A percentile compares a stretch with the other conserved stretches of the same genome.
Conservation (phyloP, 345 rosid species). For the Melaleuca alternifolia region DNA sequence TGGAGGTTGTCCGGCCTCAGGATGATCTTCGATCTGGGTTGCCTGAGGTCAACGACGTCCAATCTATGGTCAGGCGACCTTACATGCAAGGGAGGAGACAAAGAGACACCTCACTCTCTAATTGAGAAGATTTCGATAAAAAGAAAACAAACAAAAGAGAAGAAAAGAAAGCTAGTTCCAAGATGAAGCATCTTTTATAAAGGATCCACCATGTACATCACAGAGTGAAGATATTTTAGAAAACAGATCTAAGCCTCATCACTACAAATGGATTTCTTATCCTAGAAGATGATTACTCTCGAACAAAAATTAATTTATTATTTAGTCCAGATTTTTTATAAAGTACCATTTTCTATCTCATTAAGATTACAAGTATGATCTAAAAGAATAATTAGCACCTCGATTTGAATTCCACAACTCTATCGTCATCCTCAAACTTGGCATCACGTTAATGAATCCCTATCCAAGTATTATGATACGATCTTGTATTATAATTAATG, state of each 20-base stretch:
- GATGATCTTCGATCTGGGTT: background rate
- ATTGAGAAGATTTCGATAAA: no score
- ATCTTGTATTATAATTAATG: background rate
- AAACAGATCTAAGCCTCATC: background rate
- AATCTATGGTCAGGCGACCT: background rate
- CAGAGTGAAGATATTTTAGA: background rate
- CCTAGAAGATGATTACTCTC: background rate
- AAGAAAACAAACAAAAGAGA: no score
- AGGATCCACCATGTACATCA: background rate
- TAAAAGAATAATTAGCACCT: background rate
- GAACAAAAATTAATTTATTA: background rate
- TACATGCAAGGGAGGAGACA: background rate
- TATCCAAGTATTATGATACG: background rate
- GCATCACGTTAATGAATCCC: background rate
- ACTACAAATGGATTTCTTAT: background rate
- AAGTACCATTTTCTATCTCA: background rate
- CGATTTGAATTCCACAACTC: background rate
- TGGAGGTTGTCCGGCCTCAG: background rate
- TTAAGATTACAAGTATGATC: background rate
- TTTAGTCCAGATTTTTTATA: background rate
- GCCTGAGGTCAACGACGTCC: background rate
- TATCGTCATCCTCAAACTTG: background rate
- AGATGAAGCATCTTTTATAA: background rate
- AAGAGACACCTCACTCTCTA: no score
- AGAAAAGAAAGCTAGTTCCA: no score